Base-by-base conservation (phyloP, 1,284 basidiomycete species). In the Melampsora abietis-canadensis region DNA sequence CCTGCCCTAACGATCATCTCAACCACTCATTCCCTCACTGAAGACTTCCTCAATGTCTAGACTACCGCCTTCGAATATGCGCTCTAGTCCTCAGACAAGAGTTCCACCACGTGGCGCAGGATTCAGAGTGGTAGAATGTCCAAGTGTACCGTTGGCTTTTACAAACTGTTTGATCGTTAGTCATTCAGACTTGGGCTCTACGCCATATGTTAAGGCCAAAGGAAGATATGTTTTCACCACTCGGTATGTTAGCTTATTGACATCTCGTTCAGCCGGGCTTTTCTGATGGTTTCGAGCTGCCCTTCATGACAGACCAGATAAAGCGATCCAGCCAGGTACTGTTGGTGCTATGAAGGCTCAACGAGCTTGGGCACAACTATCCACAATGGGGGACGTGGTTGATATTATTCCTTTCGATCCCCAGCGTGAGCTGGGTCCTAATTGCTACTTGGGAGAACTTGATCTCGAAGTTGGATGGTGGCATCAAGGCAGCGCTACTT, bases 311-410 rank as follows among this genome's bases (percentile, higher is more conserved):
- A 74, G 79, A 76, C 67, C 77, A 30, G 78, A 80, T 69, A 76
- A 77, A 19, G 72, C 68, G 21, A 77, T 82, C 51, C 76, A 77
- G 6, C 77, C 78, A 6, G 81, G 81, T 44, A 77, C 78, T 24
- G 78, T 82, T 27, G 79, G 79, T 24, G 87, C 87, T 27, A 88
- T 88, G 47, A 84, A 85, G n/a, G 80, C 86, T 66, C 89, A 91
- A 77, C 87, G 94, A 27, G 88, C 90, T 83, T 96, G 92, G 92
- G 79, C 78, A 27, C 77, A 78, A 21, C 89, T 94, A 48, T 92
- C 92, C 7, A 83, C 90, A 46, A 83, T 85, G 12, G 92, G 92
- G 0, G 93, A 95, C 81, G 81, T 85, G 27, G 89, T 92, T 64
- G 86, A 88, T 21, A 84, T 93, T 66, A 88, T 90, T 76, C 83